Evolutionary conservation across 768 basidiomycete species (phyloP).

Genomic region (Leccinum olivaceopallidum): DNA sequence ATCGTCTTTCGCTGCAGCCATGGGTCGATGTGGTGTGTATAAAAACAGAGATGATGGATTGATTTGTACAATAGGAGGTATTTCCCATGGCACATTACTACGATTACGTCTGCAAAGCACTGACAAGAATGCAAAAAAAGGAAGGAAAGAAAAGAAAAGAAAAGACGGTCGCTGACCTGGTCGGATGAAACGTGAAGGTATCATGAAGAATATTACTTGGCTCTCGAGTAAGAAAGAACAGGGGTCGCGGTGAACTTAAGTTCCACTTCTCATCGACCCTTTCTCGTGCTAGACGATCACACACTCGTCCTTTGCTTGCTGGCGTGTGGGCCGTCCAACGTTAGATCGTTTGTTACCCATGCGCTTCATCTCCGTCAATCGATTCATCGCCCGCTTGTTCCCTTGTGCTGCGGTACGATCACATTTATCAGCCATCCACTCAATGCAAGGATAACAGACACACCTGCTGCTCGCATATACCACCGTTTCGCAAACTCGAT

Average conservation of each 20-base stretch:
- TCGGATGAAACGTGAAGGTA: slow-evolving; percentile 14
- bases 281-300: slow-evolving; percentile 63
- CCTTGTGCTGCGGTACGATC: slow-evolving; percentile 70
- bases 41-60: background rate
- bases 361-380: slow-evolving; percentile 94
- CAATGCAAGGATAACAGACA: slow-evolving; percentile 29
- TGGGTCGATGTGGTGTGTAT: slow-evolving; percentile 12
- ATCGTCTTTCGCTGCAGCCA: slow-evolving; percentile 31
- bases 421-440: background rate
- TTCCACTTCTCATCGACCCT: slow-evolving; percentile 5
- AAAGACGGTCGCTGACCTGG: slow-evolving; percentile 5
- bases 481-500: slow-evolving; percentile 94
- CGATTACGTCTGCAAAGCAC: slow-evolving; percentile 13
- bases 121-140: slow-evolving; percentile 15
- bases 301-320: slow-evolving; percentile 94
- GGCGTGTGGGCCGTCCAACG: slow-evolving; percentile 83
- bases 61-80: slow-evolving; percentile 18
- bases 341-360: slow-evolving; percentile 78
- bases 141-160: background rate
- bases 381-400: slow-evolving; percentile 97
- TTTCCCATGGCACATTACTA: slow-evolving; percentile 1
- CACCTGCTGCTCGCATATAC: slow-evolving; percentile 99
- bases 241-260: slow-evolving; percentile 12
- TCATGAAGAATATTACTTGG: slow-evolving; percentile 8
- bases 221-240: background rate